phyloP scores from a whole-genome alignment of 352 stramenopile species.

The Stephanocyclus meneghinianus region DNA sequence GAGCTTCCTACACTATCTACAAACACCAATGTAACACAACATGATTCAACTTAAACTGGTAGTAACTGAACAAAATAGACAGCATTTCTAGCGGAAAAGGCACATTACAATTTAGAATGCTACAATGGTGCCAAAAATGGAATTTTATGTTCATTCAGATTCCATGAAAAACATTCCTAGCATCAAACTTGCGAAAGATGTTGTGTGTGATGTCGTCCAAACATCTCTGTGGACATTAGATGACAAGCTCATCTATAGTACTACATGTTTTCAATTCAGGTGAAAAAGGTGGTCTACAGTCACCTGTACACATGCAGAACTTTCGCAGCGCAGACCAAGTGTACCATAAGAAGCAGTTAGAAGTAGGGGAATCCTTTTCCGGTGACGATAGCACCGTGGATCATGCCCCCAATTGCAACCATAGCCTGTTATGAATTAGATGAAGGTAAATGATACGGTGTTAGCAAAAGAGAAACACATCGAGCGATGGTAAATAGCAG shows the following conservation, averaged over 20 bases:
- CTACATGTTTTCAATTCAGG: background rate
- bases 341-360: background rate
- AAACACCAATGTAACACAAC: no score
- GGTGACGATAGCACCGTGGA: constrained; percentile 80
- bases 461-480: background rate
- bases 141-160: background rate
- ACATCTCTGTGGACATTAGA: no score
- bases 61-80: no score
- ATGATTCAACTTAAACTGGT: no score
- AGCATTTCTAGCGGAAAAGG: background rate
- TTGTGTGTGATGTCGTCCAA: background rate
- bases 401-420: constrained; percentile 85
- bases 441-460: constrained; percentile 30
- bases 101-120: background rate
- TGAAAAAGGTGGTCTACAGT: background rate
- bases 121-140: background rate
- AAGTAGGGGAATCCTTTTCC: constrained; percentile 85
- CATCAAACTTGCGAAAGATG: background rate
- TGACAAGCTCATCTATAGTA: background rate
- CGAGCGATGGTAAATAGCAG: no score
- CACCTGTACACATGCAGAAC: background rate
- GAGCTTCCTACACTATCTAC: no score
- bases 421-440: constrained; percentile 77
- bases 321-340: background rate
- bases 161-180: background rate